Percentiles rank a stretch among this genome's conserved stretches.
Evolutionary conservation across 2,329 filamentous ascomycete species (phyloP).

Genomic region (Epichloe gansuensis): DNA sequence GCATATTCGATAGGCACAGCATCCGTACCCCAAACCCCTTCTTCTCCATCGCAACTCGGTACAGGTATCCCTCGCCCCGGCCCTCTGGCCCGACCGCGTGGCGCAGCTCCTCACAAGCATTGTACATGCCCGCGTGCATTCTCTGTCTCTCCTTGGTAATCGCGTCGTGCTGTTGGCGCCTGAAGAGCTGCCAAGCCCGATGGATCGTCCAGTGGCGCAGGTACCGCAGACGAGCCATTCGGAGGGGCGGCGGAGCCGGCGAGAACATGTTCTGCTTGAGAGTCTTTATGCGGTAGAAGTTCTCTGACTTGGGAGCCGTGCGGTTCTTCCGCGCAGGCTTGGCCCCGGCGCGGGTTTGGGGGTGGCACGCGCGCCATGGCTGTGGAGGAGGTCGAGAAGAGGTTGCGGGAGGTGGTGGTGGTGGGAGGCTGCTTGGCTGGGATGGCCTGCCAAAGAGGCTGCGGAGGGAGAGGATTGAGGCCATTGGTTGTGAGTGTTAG

Average conservation of each 20-base stretch:
- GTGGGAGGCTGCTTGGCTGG: background rate
- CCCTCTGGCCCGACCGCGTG: constrained; percentile 43
- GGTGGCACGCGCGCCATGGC: constrained; percentile 18
- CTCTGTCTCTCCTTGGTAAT: constrained; percentile 62
- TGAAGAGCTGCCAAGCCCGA: constrained; percentile 81
- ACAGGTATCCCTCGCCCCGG: constrained; percentile 59
- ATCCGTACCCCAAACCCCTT: constrained; percentile 60
- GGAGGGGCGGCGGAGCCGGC: constrained; percentile 54
- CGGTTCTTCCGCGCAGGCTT: constrained; percentile 18
- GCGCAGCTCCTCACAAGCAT: constrained; percentile 75
- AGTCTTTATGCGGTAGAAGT: constrained; percentile 30
- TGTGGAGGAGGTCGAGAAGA: constrained; percentile 21
- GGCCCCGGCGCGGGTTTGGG: constrained; percentile 12
- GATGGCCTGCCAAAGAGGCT: constrained; percentile 18
- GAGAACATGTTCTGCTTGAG: constrained; percentile 37
- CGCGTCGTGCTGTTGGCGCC: constrained; percentile 51
- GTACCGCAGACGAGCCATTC: constrained; percentile 75
- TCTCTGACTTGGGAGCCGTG: constrained; percentile 21
- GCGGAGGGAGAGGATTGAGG: constrained; percentile 17
- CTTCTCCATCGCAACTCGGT: constrained; percentile 83
- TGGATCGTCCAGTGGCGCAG: constrained; percentile 99
- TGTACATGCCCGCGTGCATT: constrained; percentile 69
- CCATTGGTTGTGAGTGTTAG: constrained; percentile 10
- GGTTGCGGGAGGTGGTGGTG: constrained; percentile 12
- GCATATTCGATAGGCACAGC: constrained; percentile 89